Evolutionary conservation across 441 rosid species (phyloP).

Genomic region (Eruca vesicaria): DNA sequence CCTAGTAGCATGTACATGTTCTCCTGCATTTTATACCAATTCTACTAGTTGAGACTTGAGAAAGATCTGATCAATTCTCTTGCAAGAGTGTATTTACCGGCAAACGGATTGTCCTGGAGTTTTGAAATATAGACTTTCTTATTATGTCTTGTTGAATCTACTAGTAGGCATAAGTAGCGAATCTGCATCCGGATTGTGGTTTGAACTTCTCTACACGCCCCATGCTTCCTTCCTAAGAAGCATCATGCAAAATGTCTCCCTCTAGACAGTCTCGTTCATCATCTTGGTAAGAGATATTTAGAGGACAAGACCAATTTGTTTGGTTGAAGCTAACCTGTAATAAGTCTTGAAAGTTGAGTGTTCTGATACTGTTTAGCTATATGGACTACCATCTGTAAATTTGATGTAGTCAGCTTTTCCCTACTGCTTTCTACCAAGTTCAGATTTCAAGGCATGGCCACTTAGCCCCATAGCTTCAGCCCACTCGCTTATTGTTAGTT

Average conservation of each 20-base stretch:
- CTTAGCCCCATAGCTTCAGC: conserved; percentile 65
- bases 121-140: conserved; percentile 69
- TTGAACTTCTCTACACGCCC: conserved; percentile 90
- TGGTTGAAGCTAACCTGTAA: conserved; percentile 55
- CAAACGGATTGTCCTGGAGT: conserved; percentile 75
- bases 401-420: conserved; percentile 66
- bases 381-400: conserved; percentile 80
- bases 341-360: conserved; percentile 68
- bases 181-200: conserved; percentile 77
- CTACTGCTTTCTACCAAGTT: conserved; percentile 63
- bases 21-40: too few relatives aligned
- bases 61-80: too few relatives aligned
- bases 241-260: too few relatives aligned
- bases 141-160: conserved; percentile 78
- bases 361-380: conserved; percentile 78
- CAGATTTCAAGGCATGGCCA: conserved; percentile 52
- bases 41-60: too few relatives aligned
- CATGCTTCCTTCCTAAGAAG: conserved; percentile 71
- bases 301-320: not conserved
- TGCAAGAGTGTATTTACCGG: conserved; percentile 49
- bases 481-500: conserved; percentile 80
- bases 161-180: conserved; percentile 86
- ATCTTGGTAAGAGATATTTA: not conserved
- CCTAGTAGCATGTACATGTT: conserved; percentile 47
- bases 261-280: not conserved